Evolutionary conservation across 257 asterid species (phyloP), one percentile per base, ranked within the genome.

Genomic region (Fraxinus cuspidata): DNA sequence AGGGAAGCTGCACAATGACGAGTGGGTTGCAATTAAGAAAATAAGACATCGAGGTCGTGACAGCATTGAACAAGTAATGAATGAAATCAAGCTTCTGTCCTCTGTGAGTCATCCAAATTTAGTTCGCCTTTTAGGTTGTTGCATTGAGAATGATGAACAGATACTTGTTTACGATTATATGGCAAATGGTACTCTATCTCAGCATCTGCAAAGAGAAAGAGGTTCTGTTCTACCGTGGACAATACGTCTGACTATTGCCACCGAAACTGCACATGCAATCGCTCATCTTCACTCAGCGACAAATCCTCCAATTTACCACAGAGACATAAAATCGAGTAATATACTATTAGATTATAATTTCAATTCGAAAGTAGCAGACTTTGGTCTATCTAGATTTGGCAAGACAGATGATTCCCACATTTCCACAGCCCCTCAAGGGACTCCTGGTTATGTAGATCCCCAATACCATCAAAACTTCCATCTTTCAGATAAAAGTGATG

Each of bases 381-480:
- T 91, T 37, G 94, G 94, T 10, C 92, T 89, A 68, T 91, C 96
- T 1, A 84, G 96, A 82, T 85, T 87, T 35, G 94, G 92, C 23
- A 88, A 89, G 92, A 83, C 81, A 63, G 94, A 91, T 77, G 91
- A 91, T 78, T 89, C 96, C 60, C 96, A 91, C 77, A 79, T 91
- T 58, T 91, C 96, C 25, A 91, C 96, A 1, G 91, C 94, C 9
- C 94, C 96, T 40, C 96, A 91, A 78, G 96, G 96, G 70, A 91
- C 94, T 49, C 96, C 94, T 3, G 96, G 96, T 51, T 91, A 91
- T 73, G 87, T 91, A 0, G 96, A 91, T 63, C 96, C 96, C 64
- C 96, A 91, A 74, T 91, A 91, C 79, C 96, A 91, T 70, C 94
- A 89, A 78, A 91, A 88, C 81, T 91, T 82, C 88, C 92, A 89